Percentiles rank a stretch among this genome's conserved stretches.
These are phyloP conservation scores for Botrytis aclada DNA, from an alignment of 2,329 filamentous ascomycete species.

Conservation along the genomic window DNA sequence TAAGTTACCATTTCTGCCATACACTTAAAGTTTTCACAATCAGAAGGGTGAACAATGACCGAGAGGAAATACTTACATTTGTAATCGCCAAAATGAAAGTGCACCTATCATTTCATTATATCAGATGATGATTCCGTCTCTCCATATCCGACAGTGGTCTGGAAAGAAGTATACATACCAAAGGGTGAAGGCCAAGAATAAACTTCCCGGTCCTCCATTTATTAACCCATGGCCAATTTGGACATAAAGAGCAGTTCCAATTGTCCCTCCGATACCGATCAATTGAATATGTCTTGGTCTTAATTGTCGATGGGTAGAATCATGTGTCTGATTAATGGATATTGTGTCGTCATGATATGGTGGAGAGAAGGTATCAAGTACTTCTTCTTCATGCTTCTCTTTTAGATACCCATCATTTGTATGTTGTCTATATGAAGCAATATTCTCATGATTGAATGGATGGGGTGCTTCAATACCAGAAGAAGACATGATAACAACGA, in stretches of 20 bases:
- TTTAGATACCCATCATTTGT: conserved; percentile 18
- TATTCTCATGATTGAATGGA: conserved; percentile 23
- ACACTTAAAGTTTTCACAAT: conserved; percentile 24
- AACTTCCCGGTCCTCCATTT: conserved; percentile 55
- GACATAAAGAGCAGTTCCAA: conserved; percentile 54
- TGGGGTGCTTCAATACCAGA: conserved; percentile 25
- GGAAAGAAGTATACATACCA: conserved; percentile 42
- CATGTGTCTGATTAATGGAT: conserved; percentile 22
- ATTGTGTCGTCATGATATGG: conserved; percentile 19
- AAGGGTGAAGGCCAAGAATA: conserved; percentile 58
- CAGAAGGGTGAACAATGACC: conserved; percentile 60
- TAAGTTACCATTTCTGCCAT: conserved; percentile 76
- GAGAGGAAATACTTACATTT: conserved; percentile 34
- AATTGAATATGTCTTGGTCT: conserved; percentile 41
- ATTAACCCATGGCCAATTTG: conserved; percentile 58
- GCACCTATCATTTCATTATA: conserved; percentile 48
- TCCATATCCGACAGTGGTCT: background rate
- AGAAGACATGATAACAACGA: conserved; percentile 25
- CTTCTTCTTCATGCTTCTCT: conserved; percentile 29
- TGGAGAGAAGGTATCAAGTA: conserved; percentile 17
- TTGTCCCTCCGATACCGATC: conserved; percentile 60
- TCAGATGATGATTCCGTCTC: conserved; percentile 35
- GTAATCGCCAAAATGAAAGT: conserved; percentile 59
- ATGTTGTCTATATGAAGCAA: conserved; percentile 20
- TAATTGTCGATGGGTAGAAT: conserved; percentile 40